Base-by-base conservation (phyloP, 1,284 basidiomycete genomes). In the Athelia sp. region DNA sequence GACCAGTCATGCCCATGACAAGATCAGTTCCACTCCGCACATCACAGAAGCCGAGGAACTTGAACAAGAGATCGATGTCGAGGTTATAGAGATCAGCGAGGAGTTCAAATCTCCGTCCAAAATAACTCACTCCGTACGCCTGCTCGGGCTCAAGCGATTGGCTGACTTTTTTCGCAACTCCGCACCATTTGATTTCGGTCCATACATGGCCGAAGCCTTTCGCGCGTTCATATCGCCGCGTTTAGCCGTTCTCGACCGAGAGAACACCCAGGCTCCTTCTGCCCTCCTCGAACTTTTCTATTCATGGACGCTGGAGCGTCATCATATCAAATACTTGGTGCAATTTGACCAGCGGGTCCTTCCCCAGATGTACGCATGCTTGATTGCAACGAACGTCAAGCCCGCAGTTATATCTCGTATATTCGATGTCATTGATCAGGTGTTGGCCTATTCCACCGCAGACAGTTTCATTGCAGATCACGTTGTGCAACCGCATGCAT, bases 211-310 rank as follows among this genome's bases (percentile, higher is more conserved):
- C 1, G 69, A 75, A 10, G 77, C 87, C 11, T 97, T 93, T 68
- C 56, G 73, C 2, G 69, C 78, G 0, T 80, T 93, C 65, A 88
- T 99, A 59, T 84, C 87, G 0, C 94, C 95, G 0, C 87, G 95
- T 17, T 72, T 99, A 22, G 71, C 80, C 0, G 69, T 73, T 3
- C 75, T 99, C 19, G 84, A 90, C 50, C 73, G 73, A 44, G 96
- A 99, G 67, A 98, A 95, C 60, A 92, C 90, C 0, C 96, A 99
- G 67, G 81, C 91, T 0, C 93, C 95, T 0, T 96, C 94, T 0
- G 87, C 93, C 0, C 74, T 98, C 23, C 73, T 99, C 36, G 92
- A 97, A 31, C 74, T 99, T 1, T 89, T 98, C 65, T 79, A 85
- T 52, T 73, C 81, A 2, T 97, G 96, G 87, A 82, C 90, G 0